Evolutionary conservation across 331 rosid genomes (phyloP), one percentile per base, ranked within the genome.

Genomic region (Pyrus hybrid): DNA sequence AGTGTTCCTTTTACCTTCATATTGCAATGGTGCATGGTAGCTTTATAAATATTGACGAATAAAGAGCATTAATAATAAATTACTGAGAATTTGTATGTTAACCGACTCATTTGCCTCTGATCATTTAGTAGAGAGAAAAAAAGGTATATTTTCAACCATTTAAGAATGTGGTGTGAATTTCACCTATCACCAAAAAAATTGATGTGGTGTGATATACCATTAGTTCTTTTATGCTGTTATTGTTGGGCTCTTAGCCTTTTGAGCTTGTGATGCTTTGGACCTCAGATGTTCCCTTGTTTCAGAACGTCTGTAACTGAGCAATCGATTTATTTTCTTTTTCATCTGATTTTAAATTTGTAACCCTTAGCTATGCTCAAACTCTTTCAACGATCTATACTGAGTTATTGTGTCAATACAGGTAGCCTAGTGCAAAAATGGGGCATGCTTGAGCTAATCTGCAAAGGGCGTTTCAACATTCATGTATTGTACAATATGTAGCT

Each of bases 321-420:
- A 60, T 18, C 58, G 6, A 37, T 16, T 6, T 26, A 63, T 30
- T 21, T 7, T 58, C 20, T 32, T n/a, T 71, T 14, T n/a, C 5
- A n/a, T n/a, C n/a, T 12, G 67, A 58, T 57, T 72, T 29, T 54
- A 20, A 22, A 14, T 72, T 72, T 57, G 62, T 43, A 6, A 35
- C 35, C 13, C 10, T 4, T 41, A 6, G 63, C 68, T 28, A 63
- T 25, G 68, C 62, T 49, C 37, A 8, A 20, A 56, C 17, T n/a
- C 21, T 35, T 8, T 57, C 13, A 20, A 30, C 8, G 8, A 30
- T 25, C 43, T 26, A 17, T 37, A 26, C 73, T 7, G 47, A 45
- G 57, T 66, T 68, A 22, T 25, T 45, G 63, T 71, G 65, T 76
- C 47, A n/a, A 25, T 71, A 32, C 74, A 71, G 74, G 77, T 47